phyloP scores from a whole-genome alignment of 208 protist genomes.

The Strigomonas culicis region DNA sequence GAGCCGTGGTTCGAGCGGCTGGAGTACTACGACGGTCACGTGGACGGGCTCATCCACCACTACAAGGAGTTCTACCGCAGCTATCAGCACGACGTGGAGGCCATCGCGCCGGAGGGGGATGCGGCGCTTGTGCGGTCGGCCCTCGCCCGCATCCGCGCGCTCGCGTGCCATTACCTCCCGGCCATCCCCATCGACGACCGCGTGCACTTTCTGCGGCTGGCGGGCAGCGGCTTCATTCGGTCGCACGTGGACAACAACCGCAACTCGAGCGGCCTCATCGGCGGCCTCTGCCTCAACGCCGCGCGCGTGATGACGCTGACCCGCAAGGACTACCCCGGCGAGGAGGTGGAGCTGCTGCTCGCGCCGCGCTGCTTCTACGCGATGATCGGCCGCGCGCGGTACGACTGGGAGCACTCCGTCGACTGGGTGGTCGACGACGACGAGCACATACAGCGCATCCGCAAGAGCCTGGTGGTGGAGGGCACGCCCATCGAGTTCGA shows the following conservation, averaged over 20 bases:
- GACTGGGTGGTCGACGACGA: conserved; percentile 73
- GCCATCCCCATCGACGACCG: conserved; percentile 79
- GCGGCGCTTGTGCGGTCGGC: conserved; percentile 30
- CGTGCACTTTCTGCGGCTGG: conserved; percentile 75
- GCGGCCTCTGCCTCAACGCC: conserved; percentile 55
- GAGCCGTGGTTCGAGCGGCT: conserved; percentile 78
- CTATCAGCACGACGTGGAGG: conserved; percentile 26
- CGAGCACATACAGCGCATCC: conserved; percentile 67
- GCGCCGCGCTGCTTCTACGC: conserved; percentile 73
- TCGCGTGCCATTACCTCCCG: conserved; percentile 49
- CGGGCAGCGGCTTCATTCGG: conserved; percentile 79
- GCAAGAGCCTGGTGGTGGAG: conserved; percentile 44
- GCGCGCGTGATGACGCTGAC: conserved; percentile 84
- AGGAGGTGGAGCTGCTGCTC: conserved; percentile 72
- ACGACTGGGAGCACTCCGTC: conserved; percentile 84
- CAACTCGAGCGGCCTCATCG: conserved; percentile 82
- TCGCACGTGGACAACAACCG: conserved; percentile 74
- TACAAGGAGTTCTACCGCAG: conserved; percentile 89
- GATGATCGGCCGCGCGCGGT: conserved; percentile 63
- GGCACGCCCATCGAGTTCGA: conserved; percentile 66
- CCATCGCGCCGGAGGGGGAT: conserved; percentile 7
- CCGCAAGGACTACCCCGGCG: conserved; percentile 50
- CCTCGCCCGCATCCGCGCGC: conserved; percentile 30
- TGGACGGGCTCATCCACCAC: conserved; percentile 82
- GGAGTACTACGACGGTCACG: conserved; percentile 63